Evolutionary conservation across 805 yeast species (phyloP).

Genomic region (Sugiyamaella lignohabitans): DNA sequence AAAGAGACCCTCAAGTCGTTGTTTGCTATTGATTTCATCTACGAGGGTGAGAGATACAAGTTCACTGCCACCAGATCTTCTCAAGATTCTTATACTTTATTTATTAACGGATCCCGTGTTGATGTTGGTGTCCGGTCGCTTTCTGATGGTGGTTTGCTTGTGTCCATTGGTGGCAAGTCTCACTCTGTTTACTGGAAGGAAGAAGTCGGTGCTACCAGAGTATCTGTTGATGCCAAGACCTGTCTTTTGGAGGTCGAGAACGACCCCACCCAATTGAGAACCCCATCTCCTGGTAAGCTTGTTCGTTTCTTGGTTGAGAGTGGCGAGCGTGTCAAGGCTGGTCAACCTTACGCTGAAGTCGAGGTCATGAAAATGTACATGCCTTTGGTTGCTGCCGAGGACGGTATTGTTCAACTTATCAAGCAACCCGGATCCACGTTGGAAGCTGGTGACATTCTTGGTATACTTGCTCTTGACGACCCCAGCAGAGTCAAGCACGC

Average conservation of each 20-base stretch:
- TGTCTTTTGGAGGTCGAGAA: conserved; percentile 91
- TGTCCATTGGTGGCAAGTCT: conserved; percentile 85
- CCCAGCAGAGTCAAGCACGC: conserved; percentile 98
- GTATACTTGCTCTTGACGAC: conserved; percentile 89
- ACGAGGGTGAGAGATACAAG: conserved; percentile 87
- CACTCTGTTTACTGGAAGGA: conserved; percentile 97
- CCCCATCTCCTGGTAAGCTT: conserved; percentile 98
- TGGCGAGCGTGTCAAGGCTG: conserved; percentile 87
- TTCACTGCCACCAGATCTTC: conserved; percentile 95
- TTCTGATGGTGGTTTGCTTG: conserved; percentile 89
- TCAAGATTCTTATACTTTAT: conserved; percentile 74
- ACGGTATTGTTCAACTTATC: conserved; percentile 84
- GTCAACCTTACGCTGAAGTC: conserved; percentile 95
- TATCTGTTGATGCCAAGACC: conserved; percentile 92
- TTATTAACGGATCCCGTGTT: conserved; percentile 87
- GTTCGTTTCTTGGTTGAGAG: conserved; percentile 89
- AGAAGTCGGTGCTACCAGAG: conserved; percentile 90
- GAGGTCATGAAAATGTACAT: conserved; percentile 99
- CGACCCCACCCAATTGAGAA: conserved; percentile 97
- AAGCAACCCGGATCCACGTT: conserved; percentile 99
- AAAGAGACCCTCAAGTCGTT: conserved; percentile 76
- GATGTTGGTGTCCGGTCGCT: conserved; percentile 83
- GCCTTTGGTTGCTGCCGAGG: conserved; percentile 92
- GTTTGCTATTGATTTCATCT: conserved; percentile 90
- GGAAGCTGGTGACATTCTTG: conserved; percentile 93